Percentiles rank a stretch among this genome's conserved stretches.
Conservation (phyloP, 2,329 filamentous ascomycete genomes). For the Monosporascus sp. region DNA sequence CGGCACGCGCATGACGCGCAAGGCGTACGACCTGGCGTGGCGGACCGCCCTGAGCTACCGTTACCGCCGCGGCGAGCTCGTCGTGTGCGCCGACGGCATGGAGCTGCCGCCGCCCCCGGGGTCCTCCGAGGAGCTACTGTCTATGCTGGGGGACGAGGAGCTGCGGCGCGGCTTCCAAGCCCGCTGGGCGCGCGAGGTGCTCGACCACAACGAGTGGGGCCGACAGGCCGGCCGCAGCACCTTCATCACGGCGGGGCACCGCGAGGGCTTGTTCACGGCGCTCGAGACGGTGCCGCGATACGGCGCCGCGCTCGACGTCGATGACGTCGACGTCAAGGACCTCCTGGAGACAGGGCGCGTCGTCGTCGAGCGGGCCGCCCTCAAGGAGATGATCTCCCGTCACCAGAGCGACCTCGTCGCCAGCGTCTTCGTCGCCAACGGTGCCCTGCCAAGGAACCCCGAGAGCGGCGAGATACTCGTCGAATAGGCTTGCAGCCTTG, state of each 20-base stretch:
- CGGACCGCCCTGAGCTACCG: constrained; percentile 89
- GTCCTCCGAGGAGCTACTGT: constrained; percentile 23
- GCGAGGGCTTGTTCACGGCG: constrained; percentile 60
- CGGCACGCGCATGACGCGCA: constrained; percentile 72
- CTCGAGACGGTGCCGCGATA: constrained; percentile 60
- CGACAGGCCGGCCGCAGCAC: constrained; percentile 63
- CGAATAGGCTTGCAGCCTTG: constrained; percentile 13
- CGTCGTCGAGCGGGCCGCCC: constrained; percentile 77
- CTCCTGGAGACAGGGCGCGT: constrained; percentile 78
- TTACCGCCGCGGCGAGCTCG: constrained; percentile 78
- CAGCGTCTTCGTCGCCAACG: constrained; percentile 37
- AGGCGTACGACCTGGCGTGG: constrained; percentile 95
- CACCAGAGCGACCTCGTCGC: constrained; percentile 65
- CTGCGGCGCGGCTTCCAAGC: constrained; percentile 53
- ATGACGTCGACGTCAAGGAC: constrained; percentile 95
- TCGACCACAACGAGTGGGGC: constrained; percentile 67
- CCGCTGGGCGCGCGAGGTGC: constrained; percentile 61
- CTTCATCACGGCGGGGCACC: constrained; percentile 61
- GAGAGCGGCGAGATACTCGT: constrained; percentile 24
- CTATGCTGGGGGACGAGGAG: constrained; percentile 35
- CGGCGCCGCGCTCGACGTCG: constrained; percentile 62
- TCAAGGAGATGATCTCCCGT: constrained; percentile 66
- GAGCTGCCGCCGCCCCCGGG: constrained; percentile 56
- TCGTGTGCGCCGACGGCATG: constrained; percentile 75
- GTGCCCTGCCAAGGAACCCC: constrained; percentile 17